phyloP scores from a whole-genome alignment of 495 filamentous ascomycete genomes.

The Oidiodendron maius region DNA sequence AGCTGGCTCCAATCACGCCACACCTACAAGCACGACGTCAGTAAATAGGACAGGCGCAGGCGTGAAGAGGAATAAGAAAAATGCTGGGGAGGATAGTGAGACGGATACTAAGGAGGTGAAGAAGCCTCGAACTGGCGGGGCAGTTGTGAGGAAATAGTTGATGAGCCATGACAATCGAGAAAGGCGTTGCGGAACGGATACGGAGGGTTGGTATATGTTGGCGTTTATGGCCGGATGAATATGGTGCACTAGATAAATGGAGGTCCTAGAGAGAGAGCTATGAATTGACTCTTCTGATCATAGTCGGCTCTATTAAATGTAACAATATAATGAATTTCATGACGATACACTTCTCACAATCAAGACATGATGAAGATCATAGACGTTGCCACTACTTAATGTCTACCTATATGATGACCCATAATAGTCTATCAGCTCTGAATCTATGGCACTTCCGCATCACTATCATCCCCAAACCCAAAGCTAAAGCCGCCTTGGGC shows the following conservation, averaged over 20 bases:
- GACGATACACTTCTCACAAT: too few relatives aligned
- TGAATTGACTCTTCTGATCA: too few relatives aligned
- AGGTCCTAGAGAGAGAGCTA: too few relatives aligned
- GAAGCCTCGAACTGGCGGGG: constrained; percentile 46
- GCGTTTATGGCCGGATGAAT: too few relatives aligned
- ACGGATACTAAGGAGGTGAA: constrained; percentile 27
- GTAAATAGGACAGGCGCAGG: constrained; percentile 25
- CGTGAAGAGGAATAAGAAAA: constrained; percentile 36
- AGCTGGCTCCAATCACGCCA: constrained; percentile 31
- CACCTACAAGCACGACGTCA: constrained; percentile 38
- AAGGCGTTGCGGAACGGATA: too few relatives aligned
- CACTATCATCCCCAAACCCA: constrained; percentile 59
- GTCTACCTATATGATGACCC: background rate
- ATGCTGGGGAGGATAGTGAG: constrained; percentile 44
- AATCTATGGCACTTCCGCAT: constrained; percentile 43
- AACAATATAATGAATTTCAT: too few relatives aligned
- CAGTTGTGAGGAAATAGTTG: constrained; percentile 43
- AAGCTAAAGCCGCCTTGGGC: constrained; percentile 62
- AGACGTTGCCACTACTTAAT: background rate
- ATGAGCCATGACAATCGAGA: too few relatives aligned
- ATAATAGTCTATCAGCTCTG: background rate
- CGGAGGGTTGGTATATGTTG: too few relatives aligned
- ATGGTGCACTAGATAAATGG: too few relatives aligned
- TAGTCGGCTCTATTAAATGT: too few relatives aligned
- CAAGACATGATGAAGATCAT: background rate